A percentile compares a stretch with the other conserved stretches of the same genome.
Conservation (phyloP, 2,329 filamentous ascomycete genomes). For the Penicillium oxalicum region DNA sequence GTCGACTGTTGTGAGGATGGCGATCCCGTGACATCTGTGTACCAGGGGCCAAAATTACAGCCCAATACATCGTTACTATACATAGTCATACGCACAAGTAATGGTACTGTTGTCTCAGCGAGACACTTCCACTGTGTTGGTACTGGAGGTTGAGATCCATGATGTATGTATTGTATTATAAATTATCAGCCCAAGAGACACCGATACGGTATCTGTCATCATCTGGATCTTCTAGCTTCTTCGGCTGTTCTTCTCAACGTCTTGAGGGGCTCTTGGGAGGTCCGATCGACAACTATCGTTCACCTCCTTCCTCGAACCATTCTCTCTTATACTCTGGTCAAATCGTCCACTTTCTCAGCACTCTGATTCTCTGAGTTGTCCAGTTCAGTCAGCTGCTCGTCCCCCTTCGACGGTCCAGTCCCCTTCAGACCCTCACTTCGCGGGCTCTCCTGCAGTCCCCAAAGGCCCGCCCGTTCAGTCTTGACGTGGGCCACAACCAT, state of each 20-base stretch:
- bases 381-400: not conserved
- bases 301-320: not conserved
- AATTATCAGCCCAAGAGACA: too few relatives aligned
- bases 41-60: not conserved
- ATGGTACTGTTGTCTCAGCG: not conserved
- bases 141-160: too few relatives aligned
- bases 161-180: too few relatives aligned
- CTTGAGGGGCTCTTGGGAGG: not conserved
- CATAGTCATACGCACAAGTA: not conserved
- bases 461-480: constrained; percentile 14
- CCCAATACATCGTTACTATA: not conserved
- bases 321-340: not conserved
- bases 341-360: too few relatives aligned
- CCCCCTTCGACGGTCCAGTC: not conserved
- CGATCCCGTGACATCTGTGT: not conserved
- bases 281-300: not conserved
- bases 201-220: too few relatives aligned
- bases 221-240: not conserved
- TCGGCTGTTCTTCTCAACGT: constrained; percentile 3
- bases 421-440: constrained; percentile 17
- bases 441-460: constrained; percentile 18
- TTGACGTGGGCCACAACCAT: constrained; percentile 29
- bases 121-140: too few relatives aligned
- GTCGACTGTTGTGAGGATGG: not conserved
- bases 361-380: not conserved